Conservation (phyloP, 257 asterid species). For the Mitragyna speciosa region DNA sequence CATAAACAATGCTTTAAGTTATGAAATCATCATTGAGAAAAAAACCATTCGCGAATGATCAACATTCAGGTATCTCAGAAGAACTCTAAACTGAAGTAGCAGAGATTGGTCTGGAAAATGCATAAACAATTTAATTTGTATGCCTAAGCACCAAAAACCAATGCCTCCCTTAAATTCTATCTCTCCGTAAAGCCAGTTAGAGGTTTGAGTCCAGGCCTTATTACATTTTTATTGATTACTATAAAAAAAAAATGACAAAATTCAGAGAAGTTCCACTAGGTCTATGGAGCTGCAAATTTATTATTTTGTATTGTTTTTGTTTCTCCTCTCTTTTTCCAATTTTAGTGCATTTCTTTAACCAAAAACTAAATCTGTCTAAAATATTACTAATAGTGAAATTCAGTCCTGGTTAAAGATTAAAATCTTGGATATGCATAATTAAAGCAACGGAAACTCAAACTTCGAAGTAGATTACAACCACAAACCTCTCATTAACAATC, state of each 20-base stretch:
- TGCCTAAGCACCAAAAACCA: not conserved
- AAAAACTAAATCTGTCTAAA: not conserved
- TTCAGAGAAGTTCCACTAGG: not conserved
- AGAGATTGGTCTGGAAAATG: not conserved
- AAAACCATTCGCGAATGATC: not conserved
- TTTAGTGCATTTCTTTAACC: not conserved
- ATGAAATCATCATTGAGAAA: not conserved
- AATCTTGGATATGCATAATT: not conserved
- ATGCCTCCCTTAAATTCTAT: not conserved
- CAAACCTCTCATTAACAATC: not conserved
- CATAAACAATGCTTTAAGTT: not conserved
- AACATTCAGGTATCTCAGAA: not conserved
- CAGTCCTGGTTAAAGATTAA: not conserved
- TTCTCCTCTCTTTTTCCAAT: no score
- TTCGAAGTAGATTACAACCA: not conserved
- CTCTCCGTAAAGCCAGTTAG: not conserved
- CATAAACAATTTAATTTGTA: not conserved
- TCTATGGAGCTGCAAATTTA: not conserved
- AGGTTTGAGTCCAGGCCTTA: no score
- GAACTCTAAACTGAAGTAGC: not conserved
- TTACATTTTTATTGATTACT: not conserved
- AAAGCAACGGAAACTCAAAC: not conserved
- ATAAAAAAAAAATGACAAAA: not conserved
- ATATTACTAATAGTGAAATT: no score
- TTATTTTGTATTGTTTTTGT: no score